Evolutionary conservation across 306 rosid genomes (phyloP).

Genomic region (Fagus sylvatica): DNA sequence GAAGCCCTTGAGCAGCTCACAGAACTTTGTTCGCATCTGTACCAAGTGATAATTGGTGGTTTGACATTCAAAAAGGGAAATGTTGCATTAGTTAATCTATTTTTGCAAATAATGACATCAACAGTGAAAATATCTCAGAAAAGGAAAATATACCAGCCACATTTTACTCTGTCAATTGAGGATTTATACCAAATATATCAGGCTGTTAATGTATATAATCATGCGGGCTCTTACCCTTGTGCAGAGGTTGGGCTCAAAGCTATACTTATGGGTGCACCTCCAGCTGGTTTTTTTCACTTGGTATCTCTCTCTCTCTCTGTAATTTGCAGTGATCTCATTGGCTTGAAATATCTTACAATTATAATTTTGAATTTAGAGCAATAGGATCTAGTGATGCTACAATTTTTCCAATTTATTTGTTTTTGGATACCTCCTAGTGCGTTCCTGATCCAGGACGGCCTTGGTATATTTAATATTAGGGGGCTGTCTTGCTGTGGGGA

Average conservation of each 20-base stretch:
- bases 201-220: constrained; percentile 33
- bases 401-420: background rate
- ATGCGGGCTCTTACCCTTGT: constrained; percentile 30
- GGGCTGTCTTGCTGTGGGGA: background rate
- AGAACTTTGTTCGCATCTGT: constrained; percentile 64
- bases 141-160: constrained; percentile 72
- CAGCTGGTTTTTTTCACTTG: constrained; percentile 46
- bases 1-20: constrained; percentile 82
- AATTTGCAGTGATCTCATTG: too few relatives aligned
- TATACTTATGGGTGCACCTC: constrained; percentile 70
- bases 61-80: constrained; percentile 39
- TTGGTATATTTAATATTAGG: background rate
- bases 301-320: constrained; percentile 41
- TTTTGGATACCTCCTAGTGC: background rate
- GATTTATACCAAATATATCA: constrained; percentile 59
- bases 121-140: constrained; percentile 64
- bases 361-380: background rate
- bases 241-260: constrained; percentile 61
- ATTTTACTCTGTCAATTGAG: constrained; percentile 64
- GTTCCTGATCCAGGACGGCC: background rate
- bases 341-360: background rate
- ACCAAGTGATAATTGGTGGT: constrained; percentile 48
- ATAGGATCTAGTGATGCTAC: background rate
- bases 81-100: constrained; percentile 41
- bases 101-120: constrained; percentile 51